Conservation (phyloP, 2,329 filamentous ascomycete genomes). For the Fusarium abutilonis region DNA sequence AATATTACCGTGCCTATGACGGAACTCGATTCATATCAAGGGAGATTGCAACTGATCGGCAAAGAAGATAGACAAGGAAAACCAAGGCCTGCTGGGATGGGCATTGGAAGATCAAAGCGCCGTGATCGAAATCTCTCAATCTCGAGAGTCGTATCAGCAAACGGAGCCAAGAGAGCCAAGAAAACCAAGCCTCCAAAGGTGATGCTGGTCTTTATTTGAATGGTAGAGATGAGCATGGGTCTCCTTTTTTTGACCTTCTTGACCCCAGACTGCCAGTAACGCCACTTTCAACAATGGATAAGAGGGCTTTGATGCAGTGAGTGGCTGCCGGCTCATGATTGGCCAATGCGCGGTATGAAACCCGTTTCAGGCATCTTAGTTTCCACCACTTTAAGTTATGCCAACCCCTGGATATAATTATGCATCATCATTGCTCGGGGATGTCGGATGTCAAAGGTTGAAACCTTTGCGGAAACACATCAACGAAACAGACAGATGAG, state of each 20-base stretch:
- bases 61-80: background rate
- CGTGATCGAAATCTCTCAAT: conserved; percentile 14
- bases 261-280: conserved; percentile 25
- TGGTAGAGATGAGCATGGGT: conserved; percentile 15
- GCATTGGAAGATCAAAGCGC: conserved; percentile 2
- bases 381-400: conserved; percentile 8
- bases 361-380: conserved; percentile 44
- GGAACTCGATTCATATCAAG: conserved; percentile 28
- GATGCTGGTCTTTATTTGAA: conserved; percentile 11
- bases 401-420: conserved; percentile 33
- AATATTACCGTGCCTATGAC: conserved; percentile 20
- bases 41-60: conserved; percentile 21
- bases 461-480: conserved; percentile 35
- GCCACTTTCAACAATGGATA: conserved; percentile 27
- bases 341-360: conserved; percentile 31
- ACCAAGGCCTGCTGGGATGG: conserved; percentile 8
- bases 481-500: conserved; percentile 31
- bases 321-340: conserved; percentile 27
- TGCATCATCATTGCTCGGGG: conserved; percentile 17
- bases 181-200: conserved; percentile 3
- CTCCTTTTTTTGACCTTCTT: conserved; percentile 1
- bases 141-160: background rate
- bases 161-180: background rate
- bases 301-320: conserved; percentile 26
- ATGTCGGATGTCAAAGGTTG: conserved; percentile 7